phyloP scores from a whole-genome alignment of 2,329 filamentous ascomycete species.

The Cladosporium sphaerospermum region DNA sequence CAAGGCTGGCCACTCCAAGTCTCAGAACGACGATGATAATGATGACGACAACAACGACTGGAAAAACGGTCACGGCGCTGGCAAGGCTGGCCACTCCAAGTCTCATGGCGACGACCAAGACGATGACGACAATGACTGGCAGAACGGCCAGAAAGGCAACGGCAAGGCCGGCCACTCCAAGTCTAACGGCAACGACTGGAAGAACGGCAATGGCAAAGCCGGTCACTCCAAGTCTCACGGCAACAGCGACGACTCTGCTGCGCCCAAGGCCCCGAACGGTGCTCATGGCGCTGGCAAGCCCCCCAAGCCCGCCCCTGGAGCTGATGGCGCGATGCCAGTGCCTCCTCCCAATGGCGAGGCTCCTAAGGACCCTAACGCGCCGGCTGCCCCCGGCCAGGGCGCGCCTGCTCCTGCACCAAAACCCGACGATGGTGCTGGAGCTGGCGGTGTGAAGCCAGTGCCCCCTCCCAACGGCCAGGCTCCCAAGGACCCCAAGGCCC shows the following conservation, averaged over 20 bases:
- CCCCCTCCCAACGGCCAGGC: too few species aligned
- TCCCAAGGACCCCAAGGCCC: too few species aligned
- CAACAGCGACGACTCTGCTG: not conserved
- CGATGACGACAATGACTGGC: not conserved
- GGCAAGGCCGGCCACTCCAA: not conserved
- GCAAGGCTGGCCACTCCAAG: not conserved
- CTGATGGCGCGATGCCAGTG: too few species aligned
- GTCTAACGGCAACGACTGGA: not conserved
- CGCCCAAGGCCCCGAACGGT: not conserved
- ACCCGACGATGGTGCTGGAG: too few species aligned
- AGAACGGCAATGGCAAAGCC: not conserved
- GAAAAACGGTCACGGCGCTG: not conserved
- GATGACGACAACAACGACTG: not conserved
- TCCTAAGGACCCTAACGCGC: too few species aligned
- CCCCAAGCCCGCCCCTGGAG: too few species aligned
- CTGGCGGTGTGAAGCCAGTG: too few species aligned
- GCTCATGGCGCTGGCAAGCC: too few species aligned
- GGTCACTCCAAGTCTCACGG: not conserved
- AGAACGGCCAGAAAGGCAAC: not conserved
- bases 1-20: not conserved
- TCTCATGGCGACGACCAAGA: not conserved
- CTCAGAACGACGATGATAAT: not conserved
- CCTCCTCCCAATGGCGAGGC: too few species aligned
- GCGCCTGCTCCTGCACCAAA: too few species aligned
- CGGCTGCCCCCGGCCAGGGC: too few species aligned